Evolutionary conservation across 2,329 filamentous ascomycete genomes (phyloP).

Genomic region (Ophiostoma ulmi): DNA sequence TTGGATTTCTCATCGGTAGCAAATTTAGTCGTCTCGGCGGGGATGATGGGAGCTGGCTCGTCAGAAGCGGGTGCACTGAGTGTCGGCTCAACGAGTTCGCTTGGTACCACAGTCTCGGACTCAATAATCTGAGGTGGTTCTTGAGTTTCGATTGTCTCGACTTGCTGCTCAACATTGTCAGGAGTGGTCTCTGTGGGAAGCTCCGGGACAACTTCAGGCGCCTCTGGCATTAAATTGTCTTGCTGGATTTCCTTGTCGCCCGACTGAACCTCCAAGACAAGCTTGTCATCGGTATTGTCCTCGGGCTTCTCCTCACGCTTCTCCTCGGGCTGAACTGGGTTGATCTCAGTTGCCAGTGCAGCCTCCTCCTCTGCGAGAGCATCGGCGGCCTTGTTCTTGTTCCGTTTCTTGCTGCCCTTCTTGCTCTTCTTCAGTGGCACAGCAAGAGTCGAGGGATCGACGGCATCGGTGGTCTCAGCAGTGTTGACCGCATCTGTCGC

Average conservation of each 20-base stretch:
- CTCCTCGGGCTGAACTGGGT: background rate
- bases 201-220: background rate
- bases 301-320: background rate
- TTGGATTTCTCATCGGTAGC: background rate
- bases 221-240: background rate
- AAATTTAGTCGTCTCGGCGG: background rate
- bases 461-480: background rate
- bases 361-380: background rate
- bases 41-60: background rate
- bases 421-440: slow-evolving; percentile 15
- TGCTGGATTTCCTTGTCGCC: background rate
- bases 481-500: background rate
- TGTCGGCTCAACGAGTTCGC: background rate
- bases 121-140: background rate
- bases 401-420: slow-evolving; percentile 22
- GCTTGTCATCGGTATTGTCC: background rate
- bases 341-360: background rate
- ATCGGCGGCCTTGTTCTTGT: slow-evolving; percentile 13
- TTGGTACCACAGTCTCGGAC: background rate
- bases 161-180: background rate
- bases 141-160: background rate
- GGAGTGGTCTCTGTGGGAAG: background rate
- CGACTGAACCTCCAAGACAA: background rate
- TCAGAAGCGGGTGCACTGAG: background rate
- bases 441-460: background rate